Base-by-base conservation (phyloP, 495 filamentous ascomycete species). In the Lasiosphaeria ovina region DNA sequence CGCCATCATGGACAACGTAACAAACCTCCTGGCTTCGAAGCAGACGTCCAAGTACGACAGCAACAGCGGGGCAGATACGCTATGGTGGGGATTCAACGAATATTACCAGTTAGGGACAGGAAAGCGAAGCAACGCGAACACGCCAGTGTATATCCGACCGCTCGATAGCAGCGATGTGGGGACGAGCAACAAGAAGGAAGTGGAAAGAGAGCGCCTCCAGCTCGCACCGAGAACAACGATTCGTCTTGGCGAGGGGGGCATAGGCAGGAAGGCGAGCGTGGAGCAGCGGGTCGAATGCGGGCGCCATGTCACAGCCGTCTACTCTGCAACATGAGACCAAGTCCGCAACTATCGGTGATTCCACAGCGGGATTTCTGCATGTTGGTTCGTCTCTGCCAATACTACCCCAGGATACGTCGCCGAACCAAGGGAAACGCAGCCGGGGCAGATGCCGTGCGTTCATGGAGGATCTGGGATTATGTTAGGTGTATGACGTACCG, bases 41-140 rank as follows among this genome's bases (percentile, higher is more conserved):
- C 68, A 74, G 6, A 79, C 76, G 10, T 79, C 81, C 4, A 77
- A 77, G 4, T 83, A 86, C 52, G 87, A 91, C 60, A 89, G 85
- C 4, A 89, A 91, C 63, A 96, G 83, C 79, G 93, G 93, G 54
- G 85, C 86, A 8, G 94, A 98, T 72, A 85, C 89, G 3, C 69
- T 97, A 6, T 95, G 87, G 82, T 98, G 93, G 90, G 94, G 94
- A 63, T 90, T 89, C 42, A 98, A 97, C 66, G 93, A 98, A 75
- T 82, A 85, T 62, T 96, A 89, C 68, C 94, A 98, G 69, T 83
- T 98, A 16, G 94, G 94, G 4, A 97, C 89, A 4, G 93, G 94
- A 40, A 93, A 86, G 78, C 76, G 93, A 60, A 96, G 84, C 67
- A 98, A 98, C 67, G 63, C 85, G 6, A 75, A 81, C 35, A 78